phyloP scores from a whole-genome alignment of 352 stramenopile species.

The Stephanocyclus meneghinianus region DNA sequence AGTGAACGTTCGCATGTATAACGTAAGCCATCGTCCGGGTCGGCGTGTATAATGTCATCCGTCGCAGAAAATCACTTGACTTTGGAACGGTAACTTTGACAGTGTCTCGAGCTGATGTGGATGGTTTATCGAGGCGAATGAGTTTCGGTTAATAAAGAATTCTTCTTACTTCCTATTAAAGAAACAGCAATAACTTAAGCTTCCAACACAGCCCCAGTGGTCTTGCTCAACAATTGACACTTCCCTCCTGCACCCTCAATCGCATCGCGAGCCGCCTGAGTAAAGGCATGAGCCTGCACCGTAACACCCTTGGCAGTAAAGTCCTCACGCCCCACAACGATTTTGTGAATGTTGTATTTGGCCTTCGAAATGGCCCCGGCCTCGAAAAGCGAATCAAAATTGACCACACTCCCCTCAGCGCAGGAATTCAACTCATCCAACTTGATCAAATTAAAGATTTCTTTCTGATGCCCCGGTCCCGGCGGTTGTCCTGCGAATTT shows the following conservation, averaged over 20 bases:
- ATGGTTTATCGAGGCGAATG: not conserved
- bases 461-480: constrained; percentile 83
- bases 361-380: constrained; percentile 85
- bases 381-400: constrained; percentile 82
- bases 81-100: too few relatives aligned
- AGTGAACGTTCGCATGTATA: too few relatives aligned
- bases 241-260: constrained; percentile 93
- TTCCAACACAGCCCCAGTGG: constrained; percentile 78
- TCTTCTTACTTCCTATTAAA: not conserved
- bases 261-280: constrained; percentile 88
- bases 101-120: not conserved
- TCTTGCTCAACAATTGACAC: constrained; percentile 83
- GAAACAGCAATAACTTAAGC: constrained; percentile 28
- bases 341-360: constrained; percentile 92
- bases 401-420: constrained; percentile 86
- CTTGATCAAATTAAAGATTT: constrained; percentile 92
- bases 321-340: constrained; percentile 85
- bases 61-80: too few relatives aligned
- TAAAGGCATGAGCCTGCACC: constrained; percentile 95
- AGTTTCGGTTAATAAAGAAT: not conserved
- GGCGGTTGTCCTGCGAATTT: constrained; percentile 87
- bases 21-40: too few relatives aligned
- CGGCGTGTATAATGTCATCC: too few relatives aligned
- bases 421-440: constrained; percentile 92
- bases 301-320: constrained; percentile 90